These are phyloP conservation scores for Penicillium malachiteum DNA, from an alignment of 495 filamentous ascomycete species.

Conservation along the genomic window DNA sequence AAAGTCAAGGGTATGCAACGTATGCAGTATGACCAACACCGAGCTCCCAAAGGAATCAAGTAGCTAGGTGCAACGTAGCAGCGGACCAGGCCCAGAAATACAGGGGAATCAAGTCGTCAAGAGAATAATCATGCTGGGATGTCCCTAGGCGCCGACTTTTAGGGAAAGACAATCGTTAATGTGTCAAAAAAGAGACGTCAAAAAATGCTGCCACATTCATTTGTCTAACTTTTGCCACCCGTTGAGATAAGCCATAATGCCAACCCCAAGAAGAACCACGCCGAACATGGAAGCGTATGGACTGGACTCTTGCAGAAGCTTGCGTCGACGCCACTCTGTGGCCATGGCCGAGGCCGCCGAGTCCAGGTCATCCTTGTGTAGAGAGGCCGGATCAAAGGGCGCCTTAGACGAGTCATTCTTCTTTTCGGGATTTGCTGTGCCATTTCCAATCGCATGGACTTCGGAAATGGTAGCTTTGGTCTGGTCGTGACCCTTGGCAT, in stretches of 20 bases:
- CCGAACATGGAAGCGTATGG: slow-evolving; percentile 87
- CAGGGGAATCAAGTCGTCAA: slow-evolving; percentile 22
- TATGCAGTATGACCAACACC: slow-evolving; percentile 26
- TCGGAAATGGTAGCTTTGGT: slow-evolving; percentile 5
- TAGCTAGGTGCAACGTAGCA: slow-evolving; percentile 5
- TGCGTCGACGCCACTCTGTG: slow-evolving; percentile 37
- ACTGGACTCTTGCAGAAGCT: slow-evolving; percentile 60
- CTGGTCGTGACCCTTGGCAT: slow-evolving; percentile 5
- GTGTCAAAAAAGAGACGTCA: slow-evolving; percentile 6
- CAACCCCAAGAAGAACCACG: slow-evolving; percentile 85
- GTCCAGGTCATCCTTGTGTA: slow-evolving; percentile 37
- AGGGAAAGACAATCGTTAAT: slow-evolving; percentile 15
- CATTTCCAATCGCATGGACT: slow-evolving; percentile 8
- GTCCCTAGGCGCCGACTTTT: slow-evolving; percentile 18
- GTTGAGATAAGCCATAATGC: slow-evolving; percentile 93
- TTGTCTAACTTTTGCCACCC: slow-evolving; percentile 73
- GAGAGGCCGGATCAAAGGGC: slow-evolving; percentile 25
- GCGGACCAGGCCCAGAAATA: slow-evolving; percentile 12
- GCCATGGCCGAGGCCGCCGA: slow-evolving; percentile 39
- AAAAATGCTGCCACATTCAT: slow-evolving; percentile 31
- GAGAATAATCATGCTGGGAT: slow-evolving; percentile 15
- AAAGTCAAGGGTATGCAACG: slow-evolving; percentile 30
- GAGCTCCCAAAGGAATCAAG: slow-evolving; percentile 17
- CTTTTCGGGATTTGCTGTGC: slow-evolving; percentile 8
- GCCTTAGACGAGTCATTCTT: slow-evolving; percentile 19